Conservation (phyloP, 1,284 basidiomycete species). For the Pseudozyma pruni region DNA sequence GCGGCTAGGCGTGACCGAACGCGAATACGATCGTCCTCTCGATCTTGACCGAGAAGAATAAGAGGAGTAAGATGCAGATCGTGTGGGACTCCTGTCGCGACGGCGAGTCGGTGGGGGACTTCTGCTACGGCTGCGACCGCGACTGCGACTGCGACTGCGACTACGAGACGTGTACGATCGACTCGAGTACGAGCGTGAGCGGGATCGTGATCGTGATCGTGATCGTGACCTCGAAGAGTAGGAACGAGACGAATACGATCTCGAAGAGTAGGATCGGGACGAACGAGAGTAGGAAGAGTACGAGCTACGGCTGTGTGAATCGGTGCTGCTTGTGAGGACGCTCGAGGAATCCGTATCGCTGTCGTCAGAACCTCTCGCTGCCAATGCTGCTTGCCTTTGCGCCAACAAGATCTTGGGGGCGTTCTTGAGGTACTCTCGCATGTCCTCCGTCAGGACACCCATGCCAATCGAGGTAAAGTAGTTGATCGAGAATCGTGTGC, state of each 20-base stretch:
- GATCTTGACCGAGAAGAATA: slow-evolving; percentile 38
- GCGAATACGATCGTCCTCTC: slow-evolving; percentile 26
- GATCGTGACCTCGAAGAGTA: slow-evolving; percentile 36
- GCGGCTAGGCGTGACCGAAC: slow-evolving; percentile 14
- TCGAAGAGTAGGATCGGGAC: slow-evolving; percentile 29
- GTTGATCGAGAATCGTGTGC: slow-evolving; percentile 97
- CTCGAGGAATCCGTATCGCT: slow-evolving; percentile 43
- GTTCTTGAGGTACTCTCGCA: slow-evolving; percentile 96
- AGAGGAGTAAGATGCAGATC: slow-evolving; percentile 40
- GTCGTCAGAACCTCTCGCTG: slow-evolving; percentile 42
- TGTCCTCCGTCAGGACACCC: slow-evolving; percentile 90
- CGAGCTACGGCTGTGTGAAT: slow-evolving; percentile 32
- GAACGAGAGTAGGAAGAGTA: slow-evolving; percentile 40
- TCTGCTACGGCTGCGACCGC: slow-evolving; percentile 11
- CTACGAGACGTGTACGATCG: slow-evolving; percentile 38
- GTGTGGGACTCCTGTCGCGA: slow-evolving; percentile 25
- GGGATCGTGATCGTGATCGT: slow-evolving; percentile 21
- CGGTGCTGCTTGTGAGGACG: slow-evolving; percentile 32
- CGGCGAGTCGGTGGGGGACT: slow-evolving; percentile 8
- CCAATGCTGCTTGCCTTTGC: slow-evolving; percentile 75
- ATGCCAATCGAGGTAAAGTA: slow-evolving; percentile 90
- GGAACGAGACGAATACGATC: slow-evolving; percentile 27
- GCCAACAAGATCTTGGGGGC: slow-evolving; percentile 90
- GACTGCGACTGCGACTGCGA: slow-evolving; percentile 21
- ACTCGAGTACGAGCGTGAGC: slow-evolving; percentile 18